phyloP scores from a whole-genome alignment of 2,329 filamentous ascomycete genomes.

The Claviceps lovelessii region DNA sequence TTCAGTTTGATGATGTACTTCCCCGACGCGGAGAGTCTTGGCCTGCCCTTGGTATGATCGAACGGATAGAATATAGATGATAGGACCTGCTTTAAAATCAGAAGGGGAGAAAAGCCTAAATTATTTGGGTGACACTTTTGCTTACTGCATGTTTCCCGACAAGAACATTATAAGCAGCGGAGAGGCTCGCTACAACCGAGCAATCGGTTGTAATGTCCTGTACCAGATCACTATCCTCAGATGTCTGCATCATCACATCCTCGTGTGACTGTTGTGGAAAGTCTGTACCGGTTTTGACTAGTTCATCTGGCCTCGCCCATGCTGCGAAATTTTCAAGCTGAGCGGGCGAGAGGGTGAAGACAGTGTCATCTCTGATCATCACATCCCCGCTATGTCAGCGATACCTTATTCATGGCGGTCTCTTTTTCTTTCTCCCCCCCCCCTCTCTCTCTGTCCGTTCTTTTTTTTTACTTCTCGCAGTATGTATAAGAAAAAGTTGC shows the following conservation, averaged over 20 bases:
- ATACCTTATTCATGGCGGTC: background rate
- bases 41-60: constrained; percentile 40
- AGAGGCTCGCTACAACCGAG: constrained; percentile 90
- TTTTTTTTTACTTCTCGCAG: background rate
- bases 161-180: constrained; percentile 58
- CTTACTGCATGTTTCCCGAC: constrained; percentile 54
- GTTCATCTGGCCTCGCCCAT: constrained; percentile 66
- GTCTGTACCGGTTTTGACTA: constrained; percentile 25
- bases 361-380: constrained; percentile 45
- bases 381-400: background rate
- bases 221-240: constrained; percentile 61
- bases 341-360: constrained; percentile 56
- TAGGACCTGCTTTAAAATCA: constrained; percentile 39
- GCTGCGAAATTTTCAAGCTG: constrained; percentile 66
- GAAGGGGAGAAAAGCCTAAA: background rate
- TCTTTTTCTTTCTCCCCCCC: too few relatives aligned
- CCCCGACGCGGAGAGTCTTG: constrained; percentile 58
- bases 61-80: constrained; percentile 63
- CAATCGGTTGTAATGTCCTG: constrained; percentile 95
- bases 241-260: constrained; percentile 39
- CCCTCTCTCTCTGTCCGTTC: too few relatives aligned
- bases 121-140: background rate
- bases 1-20: constrained; percentile 88
- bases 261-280: constrained; percentile 19
- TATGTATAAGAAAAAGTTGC: background rate